phyloP scores from a whole-genome alignment of 306 rosid species.

The Castanopsis chinensis region DNA sequence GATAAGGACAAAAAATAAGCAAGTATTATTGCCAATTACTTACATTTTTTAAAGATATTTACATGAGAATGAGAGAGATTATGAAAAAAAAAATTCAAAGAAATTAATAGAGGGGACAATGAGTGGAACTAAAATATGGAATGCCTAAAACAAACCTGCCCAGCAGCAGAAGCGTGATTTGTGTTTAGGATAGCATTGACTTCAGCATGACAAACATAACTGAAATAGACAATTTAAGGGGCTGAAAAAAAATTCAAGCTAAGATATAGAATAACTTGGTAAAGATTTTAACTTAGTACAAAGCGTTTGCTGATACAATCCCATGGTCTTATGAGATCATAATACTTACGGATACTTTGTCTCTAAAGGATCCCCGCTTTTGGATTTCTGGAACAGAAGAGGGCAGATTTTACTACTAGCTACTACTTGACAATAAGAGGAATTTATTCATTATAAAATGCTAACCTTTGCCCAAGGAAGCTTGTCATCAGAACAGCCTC shows the following conservation, averaged over 20 bases:
- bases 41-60: neutral
- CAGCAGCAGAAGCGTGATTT: slow-evolving; percentile 93
- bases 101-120: neutral
- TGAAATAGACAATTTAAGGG: slow-evolving; percentile 23
- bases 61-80: neutral
- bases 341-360: slow-evolving; percentile 89
- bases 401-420: neutral
- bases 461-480: slow-evolving; percentile 98
- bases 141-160: slow-evolving; percentile 60
- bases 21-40: neutral
- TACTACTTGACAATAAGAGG: neutral
- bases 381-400: slow-evolving; percentile 68
- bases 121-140: neutral
- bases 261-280: neutral
- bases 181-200: slow-evolving; percentile 92
- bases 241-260: neutral
- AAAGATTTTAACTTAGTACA: neutral
- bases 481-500: slow-evolving; percentile 92
- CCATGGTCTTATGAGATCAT: neutral
- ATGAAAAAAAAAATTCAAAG: neutral
- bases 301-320: neutral
- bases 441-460: neutral
- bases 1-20: neutral
- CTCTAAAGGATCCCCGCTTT: slow-evolving; percentile 76
- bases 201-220: slow-evolving; percentile 98